Evolutionary conservation across 192 early-diverging fungal genomes (phyloP), one percentile per base, ranked within the genome.

Genomic region (Gryganskiella cystojenkinii): DNA sequence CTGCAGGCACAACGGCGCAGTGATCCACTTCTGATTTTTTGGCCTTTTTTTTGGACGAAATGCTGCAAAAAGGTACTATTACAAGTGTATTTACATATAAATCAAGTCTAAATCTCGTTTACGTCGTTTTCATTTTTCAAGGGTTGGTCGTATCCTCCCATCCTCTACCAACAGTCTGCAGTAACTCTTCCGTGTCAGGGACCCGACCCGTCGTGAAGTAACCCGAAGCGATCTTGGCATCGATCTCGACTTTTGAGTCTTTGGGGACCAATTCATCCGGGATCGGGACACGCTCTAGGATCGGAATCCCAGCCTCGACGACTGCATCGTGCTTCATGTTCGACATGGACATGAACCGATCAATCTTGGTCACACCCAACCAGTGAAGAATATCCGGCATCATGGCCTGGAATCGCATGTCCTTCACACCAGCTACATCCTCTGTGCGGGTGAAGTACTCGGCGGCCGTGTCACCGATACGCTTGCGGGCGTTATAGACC

Each of bases 371-470:
- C 68, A 96, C 92, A 22, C 95, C 95, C 27, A 96, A 81, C 95
- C 95, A 96, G 66, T 96, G 95, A 70, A 96, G 81, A 4, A 95
- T 93, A 70, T 96, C 95, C 13, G 95, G 95, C 95, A 96, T 96
- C 54, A 95, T 85, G 1, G 93, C 94, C 70, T 96, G 95, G 91
- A 95, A 96, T 8, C 95, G 88, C 91, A 95, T 92, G 68, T 96
- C 95, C 84, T 60, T 60, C 24, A 60, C 58, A 1, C 58, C 58
- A 10, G 58, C 58, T 4, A 62, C 59, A 14, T 56, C 63, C 31
- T 64, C 57, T 54, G 92, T 96, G 27, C 94, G 87, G 64, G 90
- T 78, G 71, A 96, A 96, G 81, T 96, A 96, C 46, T 90, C 87
- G 37, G 86, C 88, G 0, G 95, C 95, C 2, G 91, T 93, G 71